phyloP scores from a whole-genome alignment of 805 yeast species.

The Saccharomycopsis selenospora region DNA sequence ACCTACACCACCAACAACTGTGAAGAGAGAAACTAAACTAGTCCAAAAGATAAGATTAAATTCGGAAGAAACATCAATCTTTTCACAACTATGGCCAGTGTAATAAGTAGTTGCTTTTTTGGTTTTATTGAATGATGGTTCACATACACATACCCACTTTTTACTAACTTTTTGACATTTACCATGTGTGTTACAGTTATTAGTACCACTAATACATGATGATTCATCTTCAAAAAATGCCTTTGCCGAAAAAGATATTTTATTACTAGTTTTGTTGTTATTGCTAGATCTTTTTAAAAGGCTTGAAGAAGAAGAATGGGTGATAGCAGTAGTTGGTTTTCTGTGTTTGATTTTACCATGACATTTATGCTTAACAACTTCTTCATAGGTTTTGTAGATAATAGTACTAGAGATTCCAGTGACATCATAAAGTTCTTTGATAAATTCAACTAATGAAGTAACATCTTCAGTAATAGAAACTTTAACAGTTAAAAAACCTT shows the following conservation, averaged over 20 bases:
- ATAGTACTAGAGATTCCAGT: background rate
- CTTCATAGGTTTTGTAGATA: background rate
- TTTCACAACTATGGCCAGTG: constrained; percentile 56
- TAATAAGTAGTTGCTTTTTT: constrained; percentile 43
- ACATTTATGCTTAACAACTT: too few relatives aligned
- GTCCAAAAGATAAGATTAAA: constrained; percentile 69
- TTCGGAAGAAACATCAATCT: constrained; percentile 58
- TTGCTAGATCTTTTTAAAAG: background rate
- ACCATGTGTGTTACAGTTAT: constrained; percentile 49
- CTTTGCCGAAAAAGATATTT: constrained; percentile 8
- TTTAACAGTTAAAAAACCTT: background rate
- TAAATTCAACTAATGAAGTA: background rate
- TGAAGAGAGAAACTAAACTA: constrained; percentile 37
- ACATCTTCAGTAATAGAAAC: background rate
- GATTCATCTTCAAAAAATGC: constrained; percentile 38
- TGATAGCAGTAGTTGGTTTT: too few relatives aligned
- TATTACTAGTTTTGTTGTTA: background rate
- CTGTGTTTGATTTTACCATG: too few relatives aligned
- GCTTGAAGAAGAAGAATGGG: background rate
- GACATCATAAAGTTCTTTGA: background rate
- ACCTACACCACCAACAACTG: constrained; percentile 44
- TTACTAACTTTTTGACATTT: constrained; percentile 35
- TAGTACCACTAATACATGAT: constrained; percentile 40
- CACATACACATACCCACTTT: constrained; percentile 48
- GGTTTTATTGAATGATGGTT: constrained; percentile 36